Base-by-base conservation (phyloP, 1,139 yeast species). In the Wickerhamomyces sp. region DNA sequence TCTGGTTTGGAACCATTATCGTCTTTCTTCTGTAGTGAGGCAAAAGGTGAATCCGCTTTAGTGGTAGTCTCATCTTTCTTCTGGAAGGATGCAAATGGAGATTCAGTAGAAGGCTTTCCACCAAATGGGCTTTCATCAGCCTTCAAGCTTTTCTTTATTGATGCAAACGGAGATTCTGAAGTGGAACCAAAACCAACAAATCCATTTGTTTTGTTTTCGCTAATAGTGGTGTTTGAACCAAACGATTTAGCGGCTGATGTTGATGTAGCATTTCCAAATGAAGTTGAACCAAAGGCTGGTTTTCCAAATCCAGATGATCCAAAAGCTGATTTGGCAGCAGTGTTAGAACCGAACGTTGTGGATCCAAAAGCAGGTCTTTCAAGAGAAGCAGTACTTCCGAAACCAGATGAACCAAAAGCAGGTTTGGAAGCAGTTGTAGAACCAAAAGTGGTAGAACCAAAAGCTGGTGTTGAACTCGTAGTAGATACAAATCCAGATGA, bases 251-350 rank as follows among this genome's bases (percentile, higher is more conserved):
- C 30, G 11, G 26, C 35, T 16, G 22, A 24, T 8, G 26, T 23
- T 6, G 31, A 10, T 19, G 15, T n/a, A n/a, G n/a, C n/a, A n/a
- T n/a, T n/a, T 16, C n/a, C 27, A 4, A 23, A 23, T 23, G 27
- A 25, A 8, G 26, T 13, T 14, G 26, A 15, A 19, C 31, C 39
- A 22, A 37, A 33, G 10, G 9, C 21, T 5, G 41, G 20, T 17
- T 19, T 26, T 12, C 45, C 47, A 40, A 44, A 46, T 13, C 44
- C 46, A 12, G 48, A 21, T 12, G 26, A 14, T 11, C 21, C 33
- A 29, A 28, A 32, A 12, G 32, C 28, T 28, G 36, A 22, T 13
- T 38, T 32, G 10, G 36, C 31, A 10, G 31, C 7, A n/a, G 39
- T 18, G n/a, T n/a, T n/a, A n/a, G n/a, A n/a, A n/a, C n/a, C n/a